A percentile compares a stretch with the other conserved stretches of the same genome.
These are phyloP conservation scores for Pseudoneurospora amorphoporcata DNA, from an alignment of 495 filamentous ascomycete genomes.

Conservation along the genomic window DNA sequence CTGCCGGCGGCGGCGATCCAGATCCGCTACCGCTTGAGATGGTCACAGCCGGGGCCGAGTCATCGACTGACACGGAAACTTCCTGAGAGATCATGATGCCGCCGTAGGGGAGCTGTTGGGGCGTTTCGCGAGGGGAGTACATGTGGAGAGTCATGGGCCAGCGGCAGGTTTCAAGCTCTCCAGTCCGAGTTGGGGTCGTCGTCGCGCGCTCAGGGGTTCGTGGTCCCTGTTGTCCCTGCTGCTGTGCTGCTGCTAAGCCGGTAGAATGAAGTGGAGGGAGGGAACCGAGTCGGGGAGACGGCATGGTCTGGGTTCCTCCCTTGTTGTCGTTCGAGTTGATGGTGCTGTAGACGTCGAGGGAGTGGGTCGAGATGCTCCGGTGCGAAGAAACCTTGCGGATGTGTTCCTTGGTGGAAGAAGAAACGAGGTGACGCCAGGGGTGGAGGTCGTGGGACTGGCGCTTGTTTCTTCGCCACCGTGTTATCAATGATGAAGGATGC, in stretches of 20 bases:
- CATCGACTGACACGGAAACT: constrained; percentile 23
- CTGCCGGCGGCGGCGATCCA: not conserved
- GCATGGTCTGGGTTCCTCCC: not conserved
- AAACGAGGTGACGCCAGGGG: not conserved
- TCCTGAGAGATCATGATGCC: constrained; percentile 35
- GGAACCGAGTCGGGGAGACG: not conserved
- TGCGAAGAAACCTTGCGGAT: constrained; percentile 7
- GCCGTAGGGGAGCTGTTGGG: constrained; percentile 12
- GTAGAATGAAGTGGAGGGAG: not conserved
- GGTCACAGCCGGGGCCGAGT: not conserved
- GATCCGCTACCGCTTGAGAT: not conserved
- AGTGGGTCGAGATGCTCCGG: constrained; percentile 6
- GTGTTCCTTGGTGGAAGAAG: constrained; percentile 9
- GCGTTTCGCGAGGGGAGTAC: constrained; percentile 19
- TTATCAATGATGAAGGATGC: not conserved
- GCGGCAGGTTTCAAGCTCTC: not conserved
- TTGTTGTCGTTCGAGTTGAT: not conserved
- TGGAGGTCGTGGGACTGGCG: not conserved
- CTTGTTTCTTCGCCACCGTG: constrained; percentile 3
- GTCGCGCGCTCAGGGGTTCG: not conserved
- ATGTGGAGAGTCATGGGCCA: not conserved
- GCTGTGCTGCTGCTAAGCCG: not conserved
- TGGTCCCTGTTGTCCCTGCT: not conserved
- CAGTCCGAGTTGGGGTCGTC: not conserved
- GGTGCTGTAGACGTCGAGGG: constrained; percentile 1